These are phyloP conservation scores for Bassia scoparia DNA, from an alignment of 148 eudicot species.

Conservation along the genomic window DNA sequence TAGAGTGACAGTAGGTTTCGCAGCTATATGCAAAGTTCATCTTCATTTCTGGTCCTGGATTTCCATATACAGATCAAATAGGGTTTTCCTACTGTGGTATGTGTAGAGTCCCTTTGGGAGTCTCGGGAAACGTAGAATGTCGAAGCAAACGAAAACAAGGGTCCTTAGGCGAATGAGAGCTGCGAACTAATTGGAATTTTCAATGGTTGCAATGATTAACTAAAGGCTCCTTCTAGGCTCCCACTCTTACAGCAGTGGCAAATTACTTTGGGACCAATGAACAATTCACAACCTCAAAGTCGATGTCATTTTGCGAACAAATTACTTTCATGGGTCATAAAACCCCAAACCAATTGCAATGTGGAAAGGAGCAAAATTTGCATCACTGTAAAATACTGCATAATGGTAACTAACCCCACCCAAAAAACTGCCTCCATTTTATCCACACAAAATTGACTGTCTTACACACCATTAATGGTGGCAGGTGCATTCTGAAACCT, in stretches of 20 bases:
- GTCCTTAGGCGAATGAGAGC: background rate
- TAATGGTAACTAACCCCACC: conserved; percentile 6
- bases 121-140: too few species aligned
- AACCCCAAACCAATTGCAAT: conserved; percentile 7
- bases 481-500: conserved; percentile 7
- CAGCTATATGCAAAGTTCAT: too few species aligned
- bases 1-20: too few species aligned
- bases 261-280: background rate
- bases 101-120: too few species aligned
- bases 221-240: conserved; percentile 1
- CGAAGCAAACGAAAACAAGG: background rate
- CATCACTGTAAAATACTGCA: conserved; percentile 7
- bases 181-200: background rate
- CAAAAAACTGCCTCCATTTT: conserved; percentile 8
- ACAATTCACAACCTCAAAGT: too few species aligned
- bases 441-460: background rate
- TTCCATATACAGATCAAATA: too few species aligned
- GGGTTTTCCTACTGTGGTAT: too few species aligned
- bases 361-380: background rate
- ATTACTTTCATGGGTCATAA: conserved; percentile 1
- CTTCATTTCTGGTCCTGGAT: too few species aligned
- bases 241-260: background rate
- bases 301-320: background rate
- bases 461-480: conserved; percentile 11
- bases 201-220: background rate